Evolutionary conservation across 1,139 yeast genomes (phyloP), one percentile per base, ranked within the genome.

Genomic region (Suhomyces guaymorum): DNA sequence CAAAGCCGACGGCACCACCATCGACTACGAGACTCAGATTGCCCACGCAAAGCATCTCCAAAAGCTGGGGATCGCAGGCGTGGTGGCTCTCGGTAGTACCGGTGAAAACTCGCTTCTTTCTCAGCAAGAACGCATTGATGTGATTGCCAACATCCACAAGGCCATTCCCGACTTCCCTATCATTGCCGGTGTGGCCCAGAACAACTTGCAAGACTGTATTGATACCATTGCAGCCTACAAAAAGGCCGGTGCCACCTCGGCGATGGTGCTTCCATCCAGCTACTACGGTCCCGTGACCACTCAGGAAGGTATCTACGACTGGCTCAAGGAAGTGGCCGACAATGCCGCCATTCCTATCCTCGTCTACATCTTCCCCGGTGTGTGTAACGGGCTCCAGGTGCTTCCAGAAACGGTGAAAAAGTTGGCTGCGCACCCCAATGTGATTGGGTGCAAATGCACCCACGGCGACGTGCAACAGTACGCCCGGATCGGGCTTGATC

Each of bases 361-460:
- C 47, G 60, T 74, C 39, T 74, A 74, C 60, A 62, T 71, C 43
- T 74, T 63, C 54, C 80, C 79, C 12, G 78, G 78, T 7, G 76
- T 70, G 22, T 55, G 63, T 30, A 68, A 67, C 41, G 61, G 61
- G 17, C 57, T 66, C 31, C 54, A 48, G 26, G 51, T 68, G 20
- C 42, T 52, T 12, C 57, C 62, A 4, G 56, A 53, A 15, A 55
- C 66, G 19, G 57, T 65, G 37, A 53, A 49, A 34, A 47, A 48
- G 24, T 54, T 68, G 26, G 53, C 66, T 11, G 44, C 41, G 30
- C 77, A 72, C 49, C 60, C 61, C 30, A 70, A 73, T 44, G 67
- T 73, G 31, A 73, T 70, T 24, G 78, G 78, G 10, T 60, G 65
- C 47, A 73, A 73, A 51, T 59, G 71, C 41, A 64, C 77, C 12